phyloP scores from a whole-genome alignment of 768 basidiomycete species.

The Tephrocybe sp. region DNA sequence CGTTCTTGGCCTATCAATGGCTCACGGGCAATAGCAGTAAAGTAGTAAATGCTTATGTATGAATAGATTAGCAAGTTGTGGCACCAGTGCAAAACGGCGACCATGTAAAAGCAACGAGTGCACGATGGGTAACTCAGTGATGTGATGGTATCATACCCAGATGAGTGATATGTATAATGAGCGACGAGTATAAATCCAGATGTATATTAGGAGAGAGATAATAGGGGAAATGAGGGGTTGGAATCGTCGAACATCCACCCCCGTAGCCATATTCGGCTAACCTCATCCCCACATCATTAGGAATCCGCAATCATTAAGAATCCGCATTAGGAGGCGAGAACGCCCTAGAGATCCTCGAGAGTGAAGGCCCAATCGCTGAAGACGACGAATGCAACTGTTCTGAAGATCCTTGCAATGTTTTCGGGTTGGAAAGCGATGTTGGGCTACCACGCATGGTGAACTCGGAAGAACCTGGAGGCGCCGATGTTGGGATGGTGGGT shows the following conservation, averaged over 20 bases:
- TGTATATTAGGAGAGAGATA: conserved; percentile 9
- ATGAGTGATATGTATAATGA: conserved; percentile 6
- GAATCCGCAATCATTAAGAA: conserved; percentile 3
- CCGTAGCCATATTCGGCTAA: too few species aligned
- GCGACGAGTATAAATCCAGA: conserved; percentile 9
- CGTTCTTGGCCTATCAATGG: neutral
- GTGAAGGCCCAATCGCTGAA: conserved; percentile 15
- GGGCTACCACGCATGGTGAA: conserved; percentile 3
- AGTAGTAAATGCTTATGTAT: neutral
- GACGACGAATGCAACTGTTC: neutral
- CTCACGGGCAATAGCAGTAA: too few species aligned
- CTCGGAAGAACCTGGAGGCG: conserved; percentile 14
- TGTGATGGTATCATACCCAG: conserved; percentile 12
- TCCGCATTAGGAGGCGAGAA: conserved; percentile 20
- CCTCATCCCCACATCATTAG: too few species aligned
- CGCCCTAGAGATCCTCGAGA: conserved; percentile 21
- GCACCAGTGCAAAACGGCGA: neutral
- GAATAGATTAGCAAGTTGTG: neutral
- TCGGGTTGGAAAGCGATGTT: conserved; percentile 14
- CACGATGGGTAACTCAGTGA: neutral
- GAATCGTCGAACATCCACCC: neutral
- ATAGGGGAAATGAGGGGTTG: neutral
- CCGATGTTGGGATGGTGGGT: conserved; percentile 26
- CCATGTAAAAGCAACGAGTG: neutral
- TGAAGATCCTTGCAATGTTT: conserved; percentile 16